Percentiles rank a stretch among this genome's conserved stretches.
Conservation (phyloP, 1,139 yeast genomes). For the Taiozyma sp. region DNA sequence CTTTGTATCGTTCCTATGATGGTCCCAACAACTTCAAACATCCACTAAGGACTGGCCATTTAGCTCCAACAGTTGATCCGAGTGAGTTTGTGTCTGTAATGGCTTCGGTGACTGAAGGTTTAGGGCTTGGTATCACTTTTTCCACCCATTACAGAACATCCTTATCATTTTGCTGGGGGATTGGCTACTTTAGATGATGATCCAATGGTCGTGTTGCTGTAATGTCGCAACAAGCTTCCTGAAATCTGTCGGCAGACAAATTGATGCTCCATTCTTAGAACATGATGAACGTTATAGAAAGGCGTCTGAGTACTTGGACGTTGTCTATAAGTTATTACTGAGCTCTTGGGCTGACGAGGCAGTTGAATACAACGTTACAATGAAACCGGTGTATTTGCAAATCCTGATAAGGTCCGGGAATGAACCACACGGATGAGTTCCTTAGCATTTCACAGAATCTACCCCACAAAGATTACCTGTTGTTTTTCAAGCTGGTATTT, state of each 20-base stretch:
- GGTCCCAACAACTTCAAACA: conserved; percentile 23
- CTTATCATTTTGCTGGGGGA: conserved; percentile 34
- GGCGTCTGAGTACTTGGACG: conserved; percentile 30
- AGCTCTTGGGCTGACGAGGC: conserved; percentile 37
- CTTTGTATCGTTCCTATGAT: conserved; percentile 32
- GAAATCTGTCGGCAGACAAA: conserved; percentile 27
- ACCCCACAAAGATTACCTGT: conserved; percentile 32
- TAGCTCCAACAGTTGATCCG: conserved; percentile 35
- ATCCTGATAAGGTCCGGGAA: conserved; percentile 29
- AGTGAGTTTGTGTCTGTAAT: conserved; percentile 31
- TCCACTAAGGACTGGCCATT: conserved; percentile 33
- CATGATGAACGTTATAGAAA: conserved; percentile 33
- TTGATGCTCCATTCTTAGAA: conserved; percentile 35
- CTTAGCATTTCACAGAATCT: conserved; percentile 29
- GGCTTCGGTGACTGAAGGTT: conserved; percentile 36
- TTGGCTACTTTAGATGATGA: conserved; percentile 36
- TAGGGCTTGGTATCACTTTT: conserved; percentile 35
- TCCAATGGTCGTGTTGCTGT: conserved; percentile 38
- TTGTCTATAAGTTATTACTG: conserved; percentile 29
- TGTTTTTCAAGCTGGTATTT: conserved; percentile 40
- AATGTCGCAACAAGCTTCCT: conserved; percentile 37
- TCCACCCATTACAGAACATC: conserved; percentile 35
- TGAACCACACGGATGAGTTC: conserved; percentile 31
- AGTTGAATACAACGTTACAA: conserved; percentile 17
- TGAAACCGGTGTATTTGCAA: conserved; percentile 26